Percentiles rank a stretch among this genome's conserved stretches.
Evolutionary conservation across 1,139 yeast species (phyloP).

Genomic region (Arxiozyma slooffiae): DNA sequence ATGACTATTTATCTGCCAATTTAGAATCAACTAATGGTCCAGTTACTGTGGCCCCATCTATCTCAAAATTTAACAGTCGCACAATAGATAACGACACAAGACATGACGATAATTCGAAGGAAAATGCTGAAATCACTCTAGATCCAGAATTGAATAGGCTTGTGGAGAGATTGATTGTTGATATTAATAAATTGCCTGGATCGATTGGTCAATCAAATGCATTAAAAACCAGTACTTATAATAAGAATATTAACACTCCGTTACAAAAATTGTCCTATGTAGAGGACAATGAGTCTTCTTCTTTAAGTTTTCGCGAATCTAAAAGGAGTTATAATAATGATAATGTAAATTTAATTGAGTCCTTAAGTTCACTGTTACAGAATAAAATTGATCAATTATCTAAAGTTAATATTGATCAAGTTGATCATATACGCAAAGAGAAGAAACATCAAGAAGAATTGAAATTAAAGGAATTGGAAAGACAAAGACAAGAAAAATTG

Average conservation of each 20-base stretch:
- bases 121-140: not conserved
- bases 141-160: conserved; percentile 5
- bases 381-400: conserved; percentile 8
- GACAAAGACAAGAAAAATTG: conserved; percentile 8
- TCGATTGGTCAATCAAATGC: not conserved
- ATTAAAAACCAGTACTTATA: no score
- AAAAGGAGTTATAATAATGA: not conserved
- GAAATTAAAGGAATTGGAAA: conserved; percentile 3
- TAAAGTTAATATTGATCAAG: conserved; percentile 8
- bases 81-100: no score
- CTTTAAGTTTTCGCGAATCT: not conserved
- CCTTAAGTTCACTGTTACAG: conserved; percentile 1
- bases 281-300: not conserved
- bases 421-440: conserved; percentile 8
- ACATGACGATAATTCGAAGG: not conserved
- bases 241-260: not conserved
- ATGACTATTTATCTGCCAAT: conserved; percentile 1
- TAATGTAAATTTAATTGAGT: not conserved
- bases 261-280: not conserved
- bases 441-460: conserved; percentile 5
- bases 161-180: conserved; percentile 1
- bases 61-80: not conserved
- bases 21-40: not conserved
- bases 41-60: not conserved
- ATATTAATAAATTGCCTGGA: not conserved